These are phyloP conservation scores for Pythium angustatum DNA, from an alignment of 352 stramenopile species.

Conservation along the genomic window DNA sequence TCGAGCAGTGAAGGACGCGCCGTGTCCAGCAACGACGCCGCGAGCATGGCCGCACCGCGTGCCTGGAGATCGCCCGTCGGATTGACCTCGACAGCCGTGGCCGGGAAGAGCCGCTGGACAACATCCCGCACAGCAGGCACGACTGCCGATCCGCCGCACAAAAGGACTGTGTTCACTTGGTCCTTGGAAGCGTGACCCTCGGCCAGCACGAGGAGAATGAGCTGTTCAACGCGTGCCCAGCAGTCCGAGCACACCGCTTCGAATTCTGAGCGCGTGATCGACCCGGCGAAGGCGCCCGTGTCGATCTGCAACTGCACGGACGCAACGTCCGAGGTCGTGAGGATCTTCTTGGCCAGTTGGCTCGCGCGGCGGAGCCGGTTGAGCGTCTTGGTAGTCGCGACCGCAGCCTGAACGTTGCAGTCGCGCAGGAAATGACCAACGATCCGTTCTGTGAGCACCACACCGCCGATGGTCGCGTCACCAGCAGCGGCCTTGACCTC, in stretches of 20 bases:
- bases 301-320: slow-evolving; percentile 38
- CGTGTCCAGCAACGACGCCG: not conserved
- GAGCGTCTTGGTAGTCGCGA: not conserved
- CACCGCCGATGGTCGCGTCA: slow-evolving; percentile 20
- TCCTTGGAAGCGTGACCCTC: slow-evolving; percentile 26
- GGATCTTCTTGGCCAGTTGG: slow-evolving; percentile 45
- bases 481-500: slow-evolving; percentile 21
- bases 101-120: slow-evolving; percentile 11
- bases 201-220: slow-evolving; percentile 29
- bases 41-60: slow-evolving; percentile 14
- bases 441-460: slow-evolving; percentile 34
- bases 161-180: slow-evolving; percentile 34
- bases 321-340: slow-evolving; percentile 36
- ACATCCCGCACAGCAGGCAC: slow-evolving; percentile 2
- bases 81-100: not conserved
- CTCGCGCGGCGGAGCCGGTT: slow-evolving; percentile 33
- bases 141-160: slow-evolving; percentile 33
- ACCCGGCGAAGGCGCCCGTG: slow-evolving; percentile 28
- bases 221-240: slow-evolving; percentile 29
- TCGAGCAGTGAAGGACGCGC: not conserved
- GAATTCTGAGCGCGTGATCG: slow-evolving; percentile 41
- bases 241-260: slow-evolving; percentile 38
- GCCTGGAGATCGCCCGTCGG: slow-evolving; percentile 10
- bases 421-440: slow-evolving; percentile 28
- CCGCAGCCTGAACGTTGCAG: not conserved